Percentiles rank a stretch among this genome's conserved stretches.
phyloP scores from a whole-genome alignment of 768 basidiomycete genomes.

The Boletus patriciae region DNA sequence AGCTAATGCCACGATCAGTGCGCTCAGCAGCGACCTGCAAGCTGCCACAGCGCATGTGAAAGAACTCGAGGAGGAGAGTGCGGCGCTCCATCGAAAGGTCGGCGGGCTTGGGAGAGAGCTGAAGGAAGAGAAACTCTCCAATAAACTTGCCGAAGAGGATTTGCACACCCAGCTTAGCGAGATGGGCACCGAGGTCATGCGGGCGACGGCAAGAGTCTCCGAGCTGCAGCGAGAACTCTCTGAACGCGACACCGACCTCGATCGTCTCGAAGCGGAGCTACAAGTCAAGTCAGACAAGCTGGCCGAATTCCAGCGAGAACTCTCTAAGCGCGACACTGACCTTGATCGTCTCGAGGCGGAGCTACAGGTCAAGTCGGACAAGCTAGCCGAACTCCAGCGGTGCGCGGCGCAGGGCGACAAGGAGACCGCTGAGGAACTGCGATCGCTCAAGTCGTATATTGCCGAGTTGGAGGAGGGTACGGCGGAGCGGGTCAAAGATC shows the following conservation, averaged over 20 bases:
- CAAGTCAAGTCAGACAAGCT: conserved; percentile 33
- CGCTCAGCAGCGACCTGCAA: conserved; percentile 57
- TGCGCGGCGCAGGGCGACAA: conserved; percentile 27
- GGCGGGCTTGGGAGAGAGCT: conserved; percentile 59
- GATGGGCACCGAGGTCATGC: conserved; percentile 33
- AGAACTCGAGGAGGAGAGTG: conserved; percentile 63
- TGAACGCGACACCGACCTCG: conserved; percentile 34
- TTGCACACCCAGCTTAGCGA: conserved; percentile 36
- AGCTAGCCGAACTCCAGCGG: conserved; percentile 23
- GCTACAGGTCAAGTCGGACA: conserved; percentile 37
- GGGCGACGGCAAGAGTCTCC: conserved; percentile 34
- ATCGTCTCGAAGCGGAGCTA: conserved; percentile 45
- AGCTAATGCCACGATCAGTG: conserved; percentile 59
- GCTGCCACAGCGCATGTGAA: conserved; percentile 51
- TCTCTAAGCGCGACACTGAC: conserved; percentile 39
- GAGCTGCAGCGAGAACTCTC: conserved; percentile 48
- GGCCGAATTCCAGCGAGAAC: conserved; percentile 33
- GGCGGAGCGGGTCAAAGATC: conserved; percentile 49
- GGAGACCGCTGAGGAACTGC: conserved; percentile 34
- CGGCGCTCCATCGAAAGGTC: conserved; percentile 49
- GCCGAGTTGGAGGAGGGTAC: conserved; percentile 62
- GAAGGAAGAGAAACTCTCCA: conserved; percentile 49
- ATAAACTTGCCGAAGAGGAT: conserved; percentile 40
- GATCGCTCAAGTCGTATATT: conserved; percentile 48
- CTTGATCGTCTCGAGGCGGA: conserved; percentile 41